A percentile compares a stretch with the other conserved stretches of the same genome.
phyloP scores from a whole-genome alignment of 176 grass and related monocot genomes.

The Aegilops longissima region DNA sequence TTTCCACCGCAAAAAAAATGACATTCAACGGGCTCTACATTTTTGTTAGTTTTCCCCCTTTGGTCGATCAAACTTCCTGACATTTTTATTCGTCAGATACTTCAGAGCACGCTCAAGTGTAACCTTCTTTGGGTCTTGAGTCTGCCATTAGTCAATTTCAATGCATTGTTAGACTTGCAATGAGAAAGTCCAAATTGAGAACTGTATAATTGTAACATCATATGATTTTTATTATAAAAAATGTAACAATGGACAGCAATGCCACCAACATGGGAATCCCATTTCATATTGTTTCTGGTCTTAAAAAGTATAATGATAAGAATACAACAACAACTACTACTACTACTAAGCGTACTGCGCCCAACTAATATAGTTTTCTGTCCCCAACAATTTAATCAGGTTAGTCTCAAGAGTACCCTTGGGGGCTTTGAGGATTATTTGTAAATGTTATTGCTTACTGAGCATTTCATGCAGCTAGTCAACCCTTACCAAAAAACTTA shows the following conservation, averaged over 20 bases:
- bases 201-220: not conserved
- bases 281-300: not conserved
- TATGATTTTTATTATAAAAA: not conserved
- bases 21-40: constrained; percentile 24
- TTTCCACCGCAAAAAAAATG: too few relatives aligned
- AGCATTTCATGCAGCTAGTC: not conserved
- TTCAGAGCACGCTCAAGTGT: constrained; percentile 62
- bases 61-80: constrained; percentile 62
- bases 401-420: not conserved
- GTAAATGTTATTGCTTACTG: not conserved
- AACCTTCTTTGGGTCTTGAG: constrained; percentile 46
- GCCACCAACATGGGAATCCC: not conserved
- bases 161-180: constrained; percentile 27
- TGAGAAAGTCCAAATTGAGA: not conserved
- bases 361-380: not conserved
- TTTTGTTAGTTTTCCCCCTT: constrained; percentile 28
- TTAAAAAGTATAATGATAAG: not conserved
- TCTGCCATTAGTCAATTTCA: constrained; percentile 51
- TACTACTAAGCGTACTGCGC: not conserved
- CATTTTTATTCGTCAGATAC: constrained; percentile 63
- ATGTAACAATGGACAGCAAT: not conserved
- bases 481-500: not conserved
- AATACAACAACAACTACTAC: too few relatives aligned
- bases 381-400: not conserved
- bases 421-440: not conserved